These are phyloP conservation scores for Tolypocladium inflatum DNA, from an alignment of 2,329 filamentous ascomycete genomes.

Conservation along the genomic window DNA sequence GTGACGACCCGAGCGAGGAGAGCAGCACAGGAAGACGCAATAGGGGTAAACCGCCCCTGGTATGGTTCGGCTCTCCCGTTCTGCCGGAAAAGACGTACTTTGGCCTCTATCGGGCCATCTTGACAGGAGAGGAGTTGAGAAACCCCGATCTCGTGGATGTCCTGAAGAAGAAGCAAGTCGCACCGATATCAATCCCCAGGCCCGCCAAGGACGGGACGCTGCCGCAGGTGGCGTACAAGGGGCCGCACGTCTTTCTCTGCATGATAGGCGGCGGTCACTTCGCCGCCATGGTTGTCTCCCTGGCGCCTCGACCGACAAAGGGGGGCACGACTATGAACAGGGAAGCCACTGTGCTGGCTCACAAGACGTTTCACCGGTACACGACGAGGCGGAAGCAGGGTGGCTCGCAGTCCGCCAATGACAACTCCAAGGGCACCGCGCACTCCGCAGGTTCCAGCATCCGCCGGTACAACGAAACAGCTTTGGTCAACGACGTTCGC, in stretches of 20 bases:
- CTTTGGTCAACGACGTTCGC: slow-evolving; percentile 80
- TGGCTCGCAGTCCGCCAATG: slow-evolving; percentile 87
- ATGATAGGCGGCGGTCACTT: slow-evolving; percentile 99
- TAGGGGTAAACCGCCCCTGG: slow-evolving; percentile 60
- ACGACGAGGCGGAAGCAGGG: slow-evolving; percentile 94
- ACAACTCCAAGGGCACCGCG: slow-evolving; percentile 85
- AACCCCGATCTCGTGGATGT: slow-evolving; percentile 53
- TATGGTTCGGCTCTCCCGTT: slow-evolving; percentile 76
- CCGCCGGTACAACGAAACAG: slow-evolving; percentile 88
- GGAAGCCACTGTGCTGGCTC: slow-evolving; percentile 79
- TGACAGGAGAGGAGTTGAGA: slow-evolving; percentile 62
- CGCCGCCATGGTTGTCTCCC: slow-evolving; percentile 87
- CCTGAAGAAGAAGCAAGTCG: slow-evolving; percentile 68
- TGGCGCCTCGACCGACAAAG: slow-evolving; percentile 71
- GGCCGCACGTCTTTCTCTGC: slow-evolving; percentile 87
- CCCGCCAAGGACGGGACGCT: slow-evolving; percentile 49
- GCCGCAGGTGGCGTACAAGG: slow-evolving; percentile 48
- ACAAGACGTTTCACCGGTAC: slow-evolving; percentile 97
- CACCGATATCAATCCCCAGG: slow-evolving; percentile 45
- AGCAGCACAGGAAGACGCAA: slow-evolving; percentile 34
- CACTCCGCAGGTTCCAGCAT: slow-evolving; percentile 88
- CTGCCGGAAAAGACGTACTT: slow-evolving; percentile 72
- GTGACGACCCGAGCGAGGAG: slow-evolving; percentile 33
- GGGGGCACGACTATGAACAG: slow-evolving; percentile 62
- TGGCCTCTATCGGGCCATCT: slow-evolving; percentile 76